These are phyloP conservation scores for Aspergillus coremiiformis DNA, from an alignment of 495 filamentous ascomycete genomes.

Conservation along the genomic window DNA sequence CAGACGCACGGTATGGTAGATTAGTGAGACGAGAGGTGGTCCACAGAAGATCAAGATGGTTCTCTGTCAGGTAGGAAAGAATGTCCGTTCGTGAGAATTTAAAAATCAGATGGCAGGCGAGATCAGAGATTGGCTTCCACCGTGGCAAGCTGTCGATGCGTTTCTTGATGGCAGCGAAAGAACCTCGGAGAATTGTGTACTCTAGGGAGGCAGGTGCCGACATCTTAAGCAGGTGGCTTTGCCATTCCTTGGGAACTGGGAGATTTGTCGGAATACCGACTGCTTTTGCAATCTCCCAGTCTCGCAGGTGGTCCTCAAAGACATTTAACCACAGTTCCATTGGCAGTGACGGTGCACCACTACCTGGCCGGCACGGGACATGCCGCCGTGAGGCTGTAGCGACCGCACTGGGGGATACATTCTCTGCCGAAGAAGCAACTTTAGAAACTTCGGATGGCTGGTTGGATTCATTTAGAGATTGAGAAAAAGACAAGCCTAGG, in stretches of 20 bases:
- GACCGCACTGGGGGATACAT: constrained; percentile 51
- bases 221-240: constrained; percentile 42
- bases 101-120: constrained; percentile 81
- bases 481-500: constrained; percentile 22
- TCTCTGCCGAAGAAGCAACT: constrained; percentile 40
- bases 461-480: background rate
- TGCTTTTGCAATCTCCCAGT: constrained; percentile 82
- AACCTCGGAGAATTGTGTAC: constrained; percentile 68
- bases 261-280: constrained; percentile 73
- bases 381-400: constrained; percentile 45
- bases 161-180: constrained; percentile 58
- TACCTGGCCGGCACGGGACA: constrained; percentile 25
- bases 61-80: constrained; percentile 70
- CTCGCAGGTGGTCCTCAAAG: constrained; percentile 65
- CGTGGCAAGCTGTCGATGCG: constrained; percentile 57
- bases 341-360: constrained; percentile 45
- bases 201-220: constrained; percentile 56
- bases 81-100: constrained; percentile 77
- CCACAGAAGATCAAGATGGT: constrained; percentile 73
- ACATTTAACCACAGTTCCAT: constrained; percentile 85
- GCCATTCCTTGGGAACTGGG: constrained; percentile 68
- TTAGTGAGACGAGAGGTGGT: constrained; percentile 72
- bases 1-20: constrained; percentile 75
- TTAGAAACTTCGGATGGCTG: constrained; percentile 4
- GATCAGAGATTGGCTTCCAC: constrained; percentile 66